Conservation (phyloP, 805 yeast genomes). For the Saccharomycopsis guyanensis region DNA sequence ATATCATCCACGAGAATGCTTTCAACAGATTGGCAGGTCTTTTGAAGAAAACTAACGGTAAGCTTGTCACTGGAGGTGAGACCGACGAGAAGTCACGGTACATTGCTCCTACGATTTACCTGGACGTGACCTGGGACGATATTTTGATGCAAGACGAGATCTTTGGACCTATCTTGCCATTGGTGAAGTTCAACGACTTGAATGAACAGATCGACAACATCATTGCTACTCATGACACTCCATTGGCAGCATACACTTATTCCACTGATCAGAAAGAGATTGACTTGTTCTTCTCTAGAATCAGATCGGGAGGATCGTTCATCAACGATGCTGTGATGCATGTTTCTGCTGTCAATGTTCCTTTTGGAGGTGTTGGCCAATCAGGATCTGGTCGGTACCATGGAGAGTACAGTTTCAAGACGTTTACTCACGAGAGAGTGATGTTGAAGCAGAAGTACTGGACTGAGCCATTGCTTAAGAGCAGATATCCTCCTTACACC, state of each 20-base stretch:
- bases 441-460: constrained; percentile 56
- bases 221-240: constrained; percentile 52
- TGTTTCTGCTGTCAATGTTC: constrained; percentile 57
- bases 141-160: constrained; percentile 66
- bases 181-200: constrained; percentile 45
- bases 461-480: constrained; percentile 50
- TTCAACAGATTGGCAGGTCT: constrained; percentile 39
- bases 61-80: constrained; percentile 42
- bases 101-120: constrained; percentile 69
- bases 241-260: constrained; percentile 74
- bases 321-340: constrained; percentile 71
- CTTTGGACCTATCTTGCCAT: constrained; percentile 82
- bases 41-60: constrained; percentile 45
- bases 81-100: constrained; percentile 33
- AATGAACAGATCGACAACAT: constrained; percentile 38
- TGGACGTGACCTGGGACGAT: constrained; percentile 58
- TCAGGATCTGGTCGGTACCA: constrained; percentile 85
- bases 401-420: constrained; percentile 56
- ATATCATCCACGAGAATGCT: constrained; percentile 50
- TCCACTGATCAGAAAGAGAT: constrained; percentile 41
- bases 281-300: constrained; percentile 37
- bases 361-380: constrained; percentile 87
- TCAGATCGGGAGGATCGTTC: constrained; percentile 67
- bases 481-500: constrained; percentile 61
- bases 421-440: constrained; percentile 68